Conservation (phyloP, 1,139 yeast species). For the Spencermartinsiella ligniputridi region DNA sequence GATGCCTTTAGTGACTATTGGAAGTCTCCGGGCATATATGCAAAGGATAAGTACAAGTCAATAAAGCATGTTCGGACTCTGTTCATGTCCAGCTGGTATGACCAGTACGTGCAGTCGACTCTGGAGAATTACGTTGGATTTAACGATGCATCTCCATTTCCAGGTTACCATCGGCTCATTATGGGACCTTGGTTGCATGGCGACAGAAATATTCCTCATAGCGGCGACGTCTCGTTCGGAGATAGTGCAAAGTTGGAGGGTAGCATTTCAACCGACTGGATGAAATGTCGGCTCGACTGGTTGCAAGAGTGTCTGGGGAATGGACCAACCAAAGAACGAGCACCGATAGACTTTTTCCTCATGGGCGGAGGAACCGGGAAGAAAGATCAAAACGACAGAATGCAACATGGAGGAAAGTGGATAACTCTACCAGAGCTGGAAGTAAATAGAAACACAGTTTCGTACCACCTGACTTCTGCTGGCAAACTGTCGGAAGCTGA, state of each 20-base stretch:
- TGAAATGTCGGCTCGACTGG: slow-evolving; percentile 7
- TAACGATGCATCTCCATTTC: background rate
- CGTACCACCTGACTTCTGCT: background rate
- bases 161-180: slow-evolving; percentile 1
- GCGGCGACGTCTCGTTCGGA: slow-evolving; percentile 10
- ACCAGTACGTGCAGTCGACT: slow-evolving; percentile 7
- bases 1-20: slow-evolving; percentile 9
- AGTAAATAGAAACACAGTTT: background rate
- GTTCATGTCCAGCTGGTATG: slow-evolving; percentile 13
- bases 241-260: slow-evolving; percentile 7
- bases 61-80: slow-evolving; percentile 8
- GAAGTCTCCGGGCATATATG: slow-evolving; percentile 9
- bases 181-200: slow-evolving; percentile 13
- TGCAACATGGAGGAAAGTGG: slow-evolving; percentile 11
- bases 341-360: slow-evolving; percentile 6
- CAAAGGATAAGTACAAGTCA: slow-evolving; percentile 6
- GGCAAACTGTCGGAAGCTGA: background rate
- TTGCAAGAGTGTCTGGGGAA: slow-evolving; percentile 6
- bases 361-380: slow-evolving; percentile 9
- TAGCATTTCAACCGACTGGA: slow-evolving; percentile 5
- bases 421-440: background rate
- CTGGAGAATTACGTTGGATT: slow-evolving; percentile 8
- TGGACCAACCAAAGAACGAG: background rate
- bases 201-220: slow-evolving; percentile 3
- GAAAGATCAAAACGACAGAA: slow-evolving; percentile 1